Conservation (phyloP, 2,329 filamentous ascomycete species). For the Calonectria crousiana region DNA sequence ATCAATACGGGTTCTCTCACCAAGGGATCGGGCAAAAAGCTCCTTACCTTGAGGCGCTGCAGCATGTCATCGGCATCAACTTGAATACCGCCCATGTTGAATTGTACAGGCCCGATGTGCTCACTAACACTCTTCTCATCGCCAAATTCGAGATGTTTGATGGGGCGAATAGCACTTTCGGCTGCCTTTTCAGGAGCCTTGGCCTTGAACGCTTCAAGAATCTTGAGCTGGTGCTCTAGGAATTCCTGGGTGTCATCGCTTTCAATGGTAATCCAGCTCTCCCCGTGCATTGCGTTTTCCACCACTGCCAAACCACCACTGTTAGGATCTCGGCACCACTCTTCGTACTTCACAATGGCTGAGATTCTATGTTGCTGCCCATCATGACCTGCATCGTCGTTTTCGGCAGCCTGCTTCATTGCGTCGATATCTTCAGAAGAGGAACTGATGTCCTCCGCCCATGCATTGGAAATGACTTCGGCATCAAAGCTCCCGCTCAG, state of each 20-base stretch:
- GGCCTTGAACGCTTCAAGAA: slow-evolving; percentile 75
- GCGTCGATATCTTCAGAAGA: slow-evolving; percentile 48
- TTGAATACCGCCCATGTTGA: slow-evolving; percentile 98
- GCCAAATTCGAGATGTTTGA: slow-evolving; percentile 49
- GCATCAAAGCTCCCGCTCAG: slow-evolving; percentile 93
- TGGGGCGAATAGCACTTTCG: slow-evolving; percentile 39
- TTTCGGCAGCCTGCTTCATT: slow-evolving; percentile 40
- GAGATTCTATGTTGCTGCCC: slow-evolving; percentile 56
- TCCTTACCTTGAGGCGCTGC: slow-evolving; percentile 81
- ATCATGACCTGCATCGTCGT: slow-evolving; percentile 39
- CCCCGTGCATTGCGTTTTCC: slow-evolving; percentile 54
- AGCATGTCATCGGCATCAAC: slow-evolving; percentile 96
- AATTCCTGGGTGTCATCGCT: slow-evolving; percentile 80
- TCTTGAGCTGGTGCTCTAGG: slow-evolving; percentile 78
- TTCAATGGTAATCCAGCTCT: slow-evolving; percentile 49
- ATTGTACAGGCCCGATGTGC: slow-evolving; percentile 94
- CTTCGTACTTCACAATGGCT: slow-evolving; percentile 81
- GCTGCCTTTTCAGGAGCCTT: slow-evolving; percentile 63
- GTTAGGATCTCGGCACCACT: slow-evolving; percentile 81
- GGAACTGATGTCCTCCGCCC: slow-evolving; percentile 85
- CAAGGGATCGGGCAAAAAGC: not conserved
- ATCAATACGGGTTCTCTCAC: slow-evolving; percentile 34
- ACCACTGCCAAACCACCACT: slow-evolving; percentile 64
- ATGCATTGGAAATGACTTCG: slow-evolving; percentile 85
- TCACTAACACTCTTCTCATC: slow-evolving; percentile 70